A percentile compares a stretch with the other conserved stretches of the same genome.
Conservation (phyloP, 164 flowering plant genomes). For the Nymphaea colorata region DNA sequence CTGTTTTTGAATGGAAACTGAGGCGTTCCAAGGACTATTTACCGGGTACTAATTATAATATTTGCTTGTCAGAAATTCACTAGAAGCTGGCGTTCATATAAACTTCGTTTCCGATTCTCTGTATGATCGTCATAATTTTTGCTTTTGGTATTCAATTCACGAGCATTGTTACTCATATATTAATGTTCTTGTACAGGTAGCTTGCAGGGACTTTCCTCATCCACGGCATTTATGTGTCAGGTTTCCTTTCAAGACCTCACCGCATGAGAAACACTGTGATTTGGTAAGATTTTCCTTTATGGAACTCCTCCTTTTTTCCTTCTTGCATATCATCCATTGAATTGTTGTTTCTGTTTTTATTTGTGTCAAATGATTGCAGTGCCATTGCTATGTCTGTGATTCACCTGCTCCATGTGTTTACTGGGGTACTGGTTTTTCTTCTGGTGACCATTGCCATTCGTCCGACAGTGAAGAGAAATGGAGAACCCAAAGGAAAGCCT, state of each 20-base stretch:
- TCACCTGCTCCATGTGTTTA: slow-evolving; percentile 61
- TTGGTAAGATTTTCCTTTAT: slow-evolving; percentile 25
- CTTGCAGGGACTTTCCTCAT: slow-evolving; percentile 93
- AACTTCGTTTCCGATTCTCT: no score
- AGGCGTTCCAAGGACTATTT: neutral
- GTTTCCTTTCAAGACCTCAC: slow-evolving; percentile 46
- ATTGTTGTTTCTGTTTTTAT: no score
- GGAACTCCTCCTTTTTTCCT: neutral
- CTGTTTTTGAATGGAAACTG: neutral
- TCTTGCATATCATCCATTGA: no score
- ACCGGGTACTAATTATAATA: no score
- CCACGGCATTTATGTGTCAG: slow-evolving; percentile 66
- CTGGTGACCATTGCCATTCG: slow-evolving; percentile 69
- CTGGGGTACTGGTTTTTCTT: slow-evolving; percentile 56
- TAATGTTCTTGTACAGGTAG: slow-evolving; percentile 38
- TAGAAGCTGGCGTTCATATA: no score
- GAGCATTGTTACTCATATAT: neutral
- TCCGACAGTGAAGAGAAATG: slow-evolving; percentile 65
- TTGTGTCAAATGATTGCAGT: slow-evolving; percentile 31
- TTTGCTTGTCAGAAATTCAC: no score
- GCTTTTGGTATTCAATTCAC: no score
- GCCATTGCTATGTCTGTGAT: slow-evolving; percentile 96
- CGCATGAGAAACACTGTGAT: slow-evolving; percentile 56
- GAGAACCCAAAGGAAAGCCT: slow-evolving; percentile 34
- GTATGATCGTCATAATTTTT: no score